Base-by-base conservation (phyloP, 352 stramenopile genomes). In the Globisporangium barbulae region DNA sequence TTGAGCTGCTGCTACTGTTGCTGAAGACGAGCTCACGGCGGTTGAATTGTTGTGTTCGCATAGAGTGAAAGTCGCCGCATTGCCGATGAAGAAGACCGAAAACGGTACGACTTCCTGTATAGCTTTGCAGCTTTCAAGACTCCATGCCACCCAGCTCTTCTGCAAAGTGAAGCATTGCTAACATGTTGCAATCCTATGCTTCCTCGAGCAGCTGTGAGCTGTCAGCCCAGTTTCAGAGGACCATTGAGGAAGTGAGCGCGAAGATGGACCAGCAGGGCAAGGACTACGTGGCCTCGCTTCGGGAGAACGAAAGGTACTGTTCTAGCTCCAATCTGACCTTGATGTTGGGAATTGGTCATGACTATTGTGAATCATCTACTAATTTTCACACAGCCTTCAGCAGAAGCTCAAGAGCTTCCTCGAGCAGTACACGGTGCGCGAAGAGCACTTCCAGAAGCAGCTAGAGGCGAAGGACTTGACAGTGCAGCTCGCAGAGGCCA, bases 211-310 rank as follows among this genome's bases (percentile, higher is more conserved):
- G 85, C 17, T 79, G 82, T 21, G 81, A 93, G 25, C 61, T 96
- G 44, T 93, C 81, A 19, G 55, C 70, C 12, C 85, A 93, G 52
- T 96, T 96, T 39, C 83, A 96, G 33, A 94, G 81, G 50, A 96
- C 87, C 21, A 94, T 96, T 33, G 87, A 94, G 66, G 85, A 94
- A 72, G 87, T 96, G 52, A 92, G 87, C 68, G 63, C 72, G n/a
- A 96, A 94, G 68, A 96, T 96, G 87, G 87, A 96, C 39, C 78
- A 93, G 48, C 85, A 96, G 57, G 75, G 81, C 39, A 76, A 93
- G 28, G 87, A 96, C 68, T 94, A 96, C 66, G 78, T 96, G 55
- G 67, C 80, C 3, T 91, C 87, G 8, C 67, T 96, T 28, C 84
- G 92, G 65, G 87, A 96, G 52, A 96, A 96, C 58, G 87, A 96